Percentiles rank a stretch among this genome's conserved stretches.
These are phyloP conservation scores for Sporothrix sp. DNA, from an alignment of 2,329 filamentous ascomycete genomes.

Conservation along the genomic window DNA sequence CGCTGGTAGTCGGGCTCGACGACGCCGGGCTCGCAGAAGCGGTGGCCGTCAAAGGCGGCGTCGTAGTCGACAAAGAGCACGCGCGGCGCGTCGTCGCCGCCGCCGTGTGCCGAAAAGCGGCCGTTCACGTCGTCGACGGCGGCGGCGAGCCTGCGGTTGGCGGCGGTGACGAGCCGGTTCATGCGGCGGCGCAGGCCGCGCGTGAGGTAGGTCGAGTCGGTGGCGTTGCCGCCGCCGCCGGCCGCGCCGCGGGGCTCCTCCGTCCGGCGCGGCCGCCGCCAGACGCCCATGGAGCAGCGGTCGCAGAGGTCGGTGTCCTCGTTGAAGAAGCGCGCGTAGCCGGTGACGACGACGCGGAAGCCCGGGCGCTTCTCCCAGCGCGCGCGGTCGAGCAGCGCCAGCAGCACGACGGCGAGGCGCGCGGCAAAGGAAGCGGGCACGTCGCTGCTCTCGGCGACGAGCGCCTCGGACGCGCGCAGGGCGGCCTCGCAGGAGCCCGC, in stretches of 20 bases:
- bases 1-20: conserved; percentile 35
- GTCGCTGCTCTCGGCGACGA: conserved; percentile 29
- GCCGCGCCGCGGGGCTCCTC: conserved; percentile 27
- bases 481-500: conserved; percentile 36
- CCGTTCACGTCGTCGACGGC: conserved; percentile 30
- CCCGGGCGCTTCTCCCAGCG: conserved; percentile 35
- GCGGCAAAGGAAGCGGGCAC: conserved; percentile 13
- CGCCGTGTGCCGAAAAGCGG: conserved; percentile 26
- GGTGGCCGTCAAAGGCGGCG: conserved; percentile 33
- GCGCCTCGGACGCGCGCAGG: conserved; percentile 26
- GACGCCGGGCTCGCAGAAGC: conserved; percentile 27
- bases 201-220: conserved; percentile 24
- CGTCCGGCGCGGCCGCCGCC: conserved; percentile 32
- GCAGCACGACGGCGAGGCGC: conserved; percentile 30
- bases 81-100: background rate
- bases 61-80: conserved; percentile 39
- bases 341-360: conserved; percentile 36
- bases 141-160: conserved; percentile 31
- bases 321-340: conserved; percentile 41
- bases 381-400: conserved; percentile 34
- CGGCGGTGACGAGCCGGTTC: conserved; percentile 35
- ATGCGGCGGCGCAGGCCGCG: conserved; percentile 30
- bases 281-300: conserved; percentile 35
- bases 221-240: conserved; percentile 4
- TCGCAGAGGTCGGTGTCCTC: conserved; percentile 34